phyloP scores from a whole-genome alignment of 352 stramenopile species.

The Aphanomyces stellatus region DNA sequence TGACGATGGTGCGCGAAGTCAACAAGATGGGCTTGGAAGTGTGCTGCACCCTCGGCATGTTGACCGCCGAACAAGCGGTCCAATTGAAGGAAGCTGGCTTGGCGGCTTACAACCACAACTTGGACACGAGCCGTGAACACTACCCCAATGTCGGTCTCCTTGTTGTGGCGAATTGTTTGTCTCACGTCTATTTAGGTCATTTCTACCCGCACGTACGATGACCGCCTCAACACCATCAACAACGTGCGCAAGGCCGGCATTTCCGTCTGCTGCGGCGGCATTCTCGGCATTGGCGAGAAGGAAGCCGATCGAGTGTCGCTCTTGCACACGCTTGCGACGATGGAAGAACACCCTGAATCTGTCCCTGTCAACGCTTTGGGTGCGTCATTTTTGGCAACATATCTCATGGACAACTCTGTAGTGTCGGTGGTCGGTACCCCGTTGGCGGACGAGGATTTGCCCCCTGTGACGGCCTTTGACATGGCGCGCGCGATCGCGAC shows the following conservation, averaged over 20 bases:
- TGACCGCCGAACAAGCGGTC: conserved; percentile 91
- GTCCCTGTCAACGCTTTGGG: conserved; percentile 95
- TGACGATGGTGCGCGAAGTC: conserved; percentile 94
- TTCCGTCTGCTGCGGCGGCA: conserved; percentile 96
- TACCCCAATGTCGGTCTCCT: conserved; percentile 82
- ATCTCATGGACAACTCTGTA: neutral
- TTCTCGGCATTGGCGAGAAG: conserved; percentile 93
- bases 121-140: conserved; percentile 96
- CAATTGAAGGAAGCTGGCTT: conserved; percentile 97
- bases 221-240: conserved; percentile 93
- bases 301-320: conserved; percentile 91
- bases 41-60: conserved; percentile 96
- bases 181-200: conserved; percentile 56
- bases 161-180: neutral
- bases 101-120: conserved; percentile 98
- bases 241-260: conserved; percentile 97
- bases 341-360: conserved; percentile 93
- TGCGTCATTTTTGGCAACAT: neutral
- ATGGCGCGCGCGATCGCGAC: conserved; percentile 98
- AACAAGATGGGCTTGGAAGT: conserved; percentile 90
- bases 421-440: conserved; percentile 94
- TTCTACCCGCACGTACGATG: conserved; percentile 94
- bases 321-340: conserved; percentile 93
- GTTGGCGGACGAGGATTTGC: conserved; percentile 85
- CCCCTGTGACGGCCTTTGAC: conserved; percentile 89